phyloP scores from a whole-genome alignment of 768 basidiomycete genomes.

The Rhodotorula babjevae region DNA sequence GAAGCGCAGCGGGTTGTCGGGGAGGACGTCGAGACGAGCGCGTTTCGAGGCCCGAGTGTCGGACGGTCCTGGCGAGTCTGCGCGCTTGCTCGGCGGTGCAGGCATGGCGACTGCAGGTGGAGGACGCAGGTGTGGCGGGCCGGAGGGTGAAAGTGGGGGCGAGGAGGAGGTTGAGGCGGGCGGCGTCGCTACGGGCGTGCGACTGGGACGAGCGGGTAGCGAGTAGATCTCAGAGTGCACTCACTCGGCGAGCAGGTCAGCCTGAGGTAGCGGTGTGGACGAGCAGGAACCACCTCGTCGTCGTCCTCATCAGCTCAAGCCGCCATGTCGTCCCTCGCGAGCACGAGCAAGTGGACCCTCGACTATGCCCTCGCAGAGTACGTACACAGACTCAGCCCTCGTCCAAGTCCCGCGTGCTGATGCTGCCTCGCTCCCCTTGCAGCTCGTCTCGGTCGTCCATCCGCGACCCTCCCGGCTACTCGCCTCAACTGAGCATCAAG shows the following conservation, averaged over 20 bases:
- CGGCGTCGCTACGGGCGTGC: too few species aligned
- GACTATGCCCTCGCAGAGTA: constrained; percentile 12
- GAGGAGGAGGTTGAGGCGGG: too few species aligned
- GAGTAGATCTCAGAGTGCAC: too few species aligned
- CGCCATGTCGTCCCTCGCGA: neutral
- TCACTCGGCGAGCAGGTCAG: too few species aligned
- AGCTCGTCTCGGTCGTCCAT: neutral
- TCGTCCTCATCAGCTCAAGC: neutral
- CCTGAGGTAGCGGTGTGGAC: neutral
- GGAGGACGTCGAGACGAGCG: neutral
- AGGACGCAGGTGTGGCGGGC: neutral
- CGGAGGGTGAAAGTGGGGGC: too few species aligned
- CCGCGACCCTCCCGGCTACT: constrained; percentile 27
- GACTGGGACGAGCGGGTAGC: too few species aligned
- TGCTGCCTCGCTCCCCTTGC: neutral
- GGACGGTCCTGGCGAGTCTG: neutral
- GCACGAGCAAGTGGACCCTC: constrained; percentile 20
- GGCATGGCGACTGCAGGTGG: too few species aligned
- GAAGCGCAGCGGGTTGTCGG: constrained; percentile 20
- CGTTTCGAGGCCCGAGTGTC: neutral
- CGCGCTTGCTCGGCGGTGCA: neutral
- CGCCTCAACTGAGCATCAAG: neutral
- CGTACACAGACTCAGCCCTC: neutral
- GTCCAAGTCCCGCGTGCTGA: neutral
- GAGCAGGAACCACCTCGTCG: neutral